These are phyloP conservation scores for Neurospora sp. DNA, from an alignment of 495 filamentous ascomycete species.

Conservation along the genomic window DNA sequence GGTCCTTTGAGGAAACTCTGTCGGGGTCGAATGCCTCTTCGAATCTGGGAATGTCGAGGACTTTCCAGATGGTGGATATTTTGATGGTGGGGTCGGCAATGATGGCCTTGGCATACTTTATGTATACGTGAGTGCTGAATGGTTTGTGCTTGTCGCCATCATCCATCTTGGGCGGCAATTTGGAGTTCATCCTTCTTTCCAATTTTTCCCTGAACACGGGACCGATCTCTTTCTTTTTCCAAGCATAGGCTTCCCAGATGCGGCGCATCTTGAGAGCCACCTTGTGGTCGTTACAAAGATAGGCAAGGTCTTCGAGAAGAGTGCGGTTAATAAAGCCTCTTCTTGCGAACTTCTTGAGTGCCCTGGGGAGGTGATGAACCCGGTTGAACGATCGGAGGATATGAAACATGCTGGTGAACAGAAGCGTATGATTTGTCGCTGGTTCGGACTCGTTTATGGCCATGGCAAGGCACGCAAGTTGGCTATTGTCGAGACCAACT, in stretches of 20 bases:
- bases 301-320: not conserved
- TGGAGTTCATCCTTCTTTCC: not conserved
- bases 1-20: not conserved
- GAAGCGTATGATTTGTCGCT: not conserved
- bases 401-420: constrained; percentile 12
- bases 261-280: not conserved
- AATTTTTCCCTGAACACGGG: not conserved
- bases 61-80: constrained; percentile 13
- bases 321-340: not conserved
- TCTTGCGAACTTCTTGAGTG: not conserved
- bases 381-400: constrained; percentile 3
- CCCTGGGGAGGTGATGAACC: not conserved
- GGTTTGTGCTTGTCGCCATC: not conserved
- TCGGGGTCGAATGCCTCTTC: not conserved
- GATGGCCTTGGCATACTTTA: constrained; percentile 10
- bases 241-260: not conserved
- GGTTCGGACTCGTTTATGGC: constrained; percentile 13
- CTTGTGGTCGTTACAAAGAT: not conserved
- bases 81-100: constrained; percentile 12
- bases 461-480: constrained; percentile 17
- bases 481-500: constrained; percentile 6
- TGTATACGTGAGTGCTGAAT: not conserved
- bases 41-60: constrained; percentile 12
- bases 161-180: not conserved
- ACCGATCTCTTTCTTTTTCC: not conserved